These are phyloP conservation scores for Sugiyamaella xylanicola DNA, from an alignment of 1,139 yeast species.

Conservation along the genomic window DNA sequence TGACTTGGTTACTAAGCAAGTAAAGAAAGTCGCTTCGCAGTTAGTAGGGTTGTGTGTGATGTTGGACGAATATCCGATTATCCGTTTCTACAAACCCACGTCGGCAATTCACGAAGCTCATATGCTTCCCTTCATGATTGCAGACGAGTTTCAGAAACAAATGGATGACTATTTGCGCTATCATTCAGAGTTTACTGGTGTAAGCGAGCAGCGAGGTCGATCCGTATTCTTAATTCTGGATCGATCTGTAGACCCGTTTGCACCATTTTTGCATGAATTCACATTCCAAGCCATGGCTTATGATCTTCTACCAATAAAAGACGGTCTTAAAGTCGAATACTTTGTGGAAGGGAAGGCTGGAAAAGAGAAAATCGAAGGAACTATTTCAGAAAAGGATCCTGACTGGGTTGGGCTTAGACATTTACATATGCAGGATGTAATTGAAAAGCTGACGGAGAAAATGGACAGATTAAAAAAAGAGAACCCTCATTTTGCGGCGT, in stretches of 20 bases:
- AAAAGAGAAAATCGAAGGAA: slow-evolving; percentile 49
- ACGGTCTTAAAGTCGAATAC: slow-evolving; percentile 57
- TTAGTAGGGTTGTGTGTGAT: slow-evolving; percentile 72
- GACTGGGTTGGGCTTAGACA: slow-evolving; percentile 78
- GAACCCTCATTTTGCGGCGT: slow-evolving; percentile 56
- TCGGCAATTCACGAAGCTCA: slow-evolving; percentile 47
- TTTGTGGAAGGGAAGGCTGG: slow-evolving; percentile 59
- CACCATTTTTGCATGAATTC: slow-evolving; percentile 88
- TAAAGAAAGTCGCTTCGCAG: slow-evolving; percentile 59
- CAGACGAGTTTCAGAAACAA: slow-evolving; percentile 67
- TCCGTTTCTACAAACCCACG: slow-evolving; percentile 58
- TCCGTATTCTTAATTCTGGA: slow-evolving; percentile 77
- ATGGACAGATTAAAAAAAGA: slow-evolving; percentile 69
- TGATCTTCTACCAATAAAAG: slow-evolving; percentile 59
- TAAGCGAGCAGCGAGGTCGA: slow-evolving; percentile 54
- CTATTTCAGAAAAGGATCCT: slow-evolving; percentile 65
- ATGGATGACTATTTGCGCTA: slow-evolving; percentile 74
- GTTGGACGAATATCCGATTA: slow-evolving; percentile 86
- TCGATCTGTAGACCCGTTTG: slow-evolving; percentile 77
- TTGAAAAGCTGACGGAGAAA: slow-evolving; percentile 61
- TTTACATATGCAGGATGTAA: slow-evolving; percentile 74
- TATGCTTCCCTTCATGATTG: slow-evolving; percentile 70
- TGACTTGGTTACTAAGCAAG: slow-evolving; percentile 60
- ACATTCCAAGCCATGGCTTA: slow-evolving; percentile 93
- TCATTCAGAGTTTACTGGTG: slow-evolving; percentile 59